These are phyloP conservation scores for Aspergillus affinis DNA, from an alignment of 495 filamentous ascomycete genomes.

Conservation along the genomic window DNA sequence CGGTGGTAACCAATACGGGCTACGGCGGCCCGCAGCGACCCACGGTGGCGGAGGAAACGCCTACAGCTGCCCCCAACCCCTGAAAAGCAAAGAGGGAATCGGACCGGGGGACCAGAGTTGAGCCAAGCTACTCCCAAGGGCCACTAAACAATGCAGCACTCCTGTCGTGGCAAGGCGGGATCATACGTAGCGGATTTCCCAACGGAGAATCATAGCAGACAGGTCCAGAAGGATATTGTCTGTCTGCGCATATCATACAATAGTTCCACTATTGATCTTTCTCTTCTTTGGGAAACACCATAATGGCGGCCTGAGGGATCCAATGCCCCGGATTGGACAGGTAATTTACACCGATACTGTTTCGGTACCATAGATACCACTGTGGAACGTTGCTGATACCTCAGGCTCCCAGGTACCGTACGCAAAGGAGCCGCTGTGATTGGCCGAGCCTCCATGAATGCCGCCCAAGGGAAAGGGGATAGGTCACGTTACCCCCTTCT, in stretches of 20 bases:
- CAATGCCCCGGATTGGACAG: slow-evolving; percentile 13
- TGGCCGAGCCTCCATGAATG: no score
- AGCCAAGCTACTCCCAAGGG: background rate
- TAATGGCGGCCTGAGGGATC: slow-evolving; percentile 13
- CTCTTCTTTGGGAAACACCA: slow-evolving; percentile 5
- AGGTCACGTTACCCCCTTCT: no score
- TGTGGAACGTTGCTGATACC: background rate
- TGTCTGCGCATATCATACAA: background rate
- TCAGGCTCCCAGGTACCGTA: background rate
- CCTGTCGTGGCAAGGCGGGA: no score
- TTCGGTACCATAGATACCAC: background rate
- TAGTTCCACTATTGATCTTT: background rate
- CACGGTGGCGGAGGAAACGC: slow-evolving; percentile 16
- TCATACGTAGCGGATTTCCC: background rate
- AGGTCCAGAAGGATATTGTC: background rate
- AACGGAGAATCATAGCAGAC: background rate
- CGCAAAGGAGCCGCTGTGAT: no score
- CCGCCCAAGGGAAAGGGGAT: no score
- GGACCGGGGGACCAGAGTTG: no score
- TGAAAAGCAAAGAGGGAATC: slow-evolving; percentile 19
- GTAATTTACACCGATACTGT: slow-evolving; percentile 6
- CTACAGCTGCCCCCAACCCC: slow-evolving; percentile 28
- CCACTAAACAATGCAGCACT: background rate
- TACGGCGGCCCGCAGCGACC: slow-evolving; percentile 35
- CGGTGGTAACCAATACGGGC: background rate